These are phyloP conservation scores for Sporodiniella umbellata DNA, from an alignment of 371 early-diverging fungal species.

Conservation along the genomic window DNA sequence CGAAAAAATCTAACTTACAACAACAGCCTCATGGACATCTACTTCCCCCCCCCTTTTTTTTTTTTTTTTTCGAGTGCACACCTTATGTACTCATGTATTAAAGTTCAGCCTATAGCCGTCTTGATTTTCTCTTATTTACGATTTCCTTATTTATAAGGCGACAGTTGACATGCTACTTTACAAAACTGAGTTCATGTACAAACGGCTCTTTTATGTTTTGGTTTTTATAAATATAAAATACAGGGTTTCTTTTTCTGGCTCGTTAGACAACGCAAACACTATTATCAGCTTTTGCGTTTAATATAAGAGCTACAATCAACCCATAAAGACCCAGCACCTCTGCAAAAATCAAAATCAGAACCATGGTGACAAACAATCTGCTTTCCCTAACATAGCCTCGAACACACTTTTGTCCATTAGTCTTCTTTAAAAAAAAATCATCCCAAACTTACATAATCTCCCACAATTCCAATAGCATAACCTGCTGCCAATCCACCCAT, in stretches of 20 bases:
- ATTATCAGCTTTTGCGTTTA: constrained; percentile 69
- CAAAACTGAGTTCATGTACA: too few relatives aligned
- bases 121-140: too few relatives aligned
- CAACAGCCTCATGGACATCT: too few relatives aligned
- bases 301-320: constrained; percentile 81
- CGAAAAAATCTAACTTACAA: constrained; percentile 18
- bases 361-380: constrained; percentile 78
- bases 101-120: too few relatives aligned
- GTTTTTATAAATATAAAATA: too few relatives aligned
- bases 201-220: too few relatives aligned
- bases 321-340: constrained; percentile 93
- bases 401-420: constrained; percentile 66
- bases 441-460: constrained; percentile 67
- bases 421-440: not conserved
- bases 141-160: too few relatives aligned
- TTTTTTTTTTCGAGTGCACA: not conserved
- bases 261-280: constrained; percentile 20
- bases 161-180: too few relatives aligned
- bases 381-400: constrained; percentile 83
- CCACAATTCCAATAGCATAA: constrained; percentile 89
- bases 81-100: too few relatives aligned
- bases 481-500: constrained; percentile 87
- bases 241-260: too few relatives aligned
- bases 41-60: too few relatives aligned
- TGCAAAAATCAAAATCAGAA: constrained; percentile 90